Percentiles rank a stretch among this genome's conserved stretches.
phyloP scores from a whole-genome alignment of 331 rosid genomes.

The Quercus lobata region DNA sequence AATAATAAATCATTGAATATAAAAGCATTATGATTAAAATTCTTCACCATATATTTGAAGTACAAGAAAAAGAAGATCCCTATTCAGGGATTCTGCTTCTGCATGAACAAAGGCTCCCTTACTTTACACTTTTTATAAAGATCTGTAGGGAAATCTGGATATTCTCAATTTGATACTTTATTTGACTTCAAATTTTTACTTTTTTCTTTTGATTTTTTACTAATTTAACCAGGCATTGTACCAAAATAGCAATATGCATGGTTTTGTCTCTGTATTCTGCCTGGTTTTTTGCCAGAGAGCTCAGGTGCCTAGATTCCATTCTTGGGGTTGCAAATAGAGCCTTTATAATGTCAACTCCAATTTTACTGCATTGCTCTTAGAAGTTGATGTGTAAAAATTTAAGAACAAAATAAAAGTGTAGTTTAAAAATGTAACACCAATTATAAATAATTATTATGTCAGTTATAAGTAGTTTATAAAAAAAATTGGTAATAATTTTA shows the following conservation, averaged over 20 bases:
- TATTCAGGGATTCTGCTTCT: conserved; percentile 14
- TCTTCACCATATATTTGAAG: not conserved
- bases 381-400: too few relatives aligned
- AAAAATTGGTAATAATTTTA: too few relatives aligned
- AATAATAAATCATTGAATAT: too few relatives aligned
- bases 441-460: too few relatives aligned
- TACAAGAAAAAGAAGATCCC: conserved; percentile 21
- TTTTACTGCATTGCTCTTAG: too few relatives aligned
- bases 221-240: not conserved
- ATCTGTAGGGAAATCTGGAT: conserved; percentile 18
- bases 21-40: conserved; percentile 27
- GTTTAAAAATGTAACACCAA: too few relatives aligned
- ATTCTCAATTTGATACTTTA: conserved; percentile 13
- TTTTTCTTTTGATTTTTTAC: not conserved
- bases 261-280: not conserved
- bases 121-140: conserved; percentile 18
- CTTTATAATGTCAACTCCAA: too few relatives aligned
- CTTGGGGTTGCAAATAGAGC: too few relatives aligned
- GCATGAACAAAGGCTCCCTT: conserved; percentile 21
- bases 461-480: too few relatives aligned
- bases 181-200: conserved; percentile 1
- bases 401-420: too few relatives aligned
- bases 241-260: not conserved
- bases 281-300: too few relatives aligned
- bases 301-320: not conserved